Evolutionary conservation across 495 filamentous ascomycete genomes (phyloP).

Genomic region (Podospora conica): DNA sequence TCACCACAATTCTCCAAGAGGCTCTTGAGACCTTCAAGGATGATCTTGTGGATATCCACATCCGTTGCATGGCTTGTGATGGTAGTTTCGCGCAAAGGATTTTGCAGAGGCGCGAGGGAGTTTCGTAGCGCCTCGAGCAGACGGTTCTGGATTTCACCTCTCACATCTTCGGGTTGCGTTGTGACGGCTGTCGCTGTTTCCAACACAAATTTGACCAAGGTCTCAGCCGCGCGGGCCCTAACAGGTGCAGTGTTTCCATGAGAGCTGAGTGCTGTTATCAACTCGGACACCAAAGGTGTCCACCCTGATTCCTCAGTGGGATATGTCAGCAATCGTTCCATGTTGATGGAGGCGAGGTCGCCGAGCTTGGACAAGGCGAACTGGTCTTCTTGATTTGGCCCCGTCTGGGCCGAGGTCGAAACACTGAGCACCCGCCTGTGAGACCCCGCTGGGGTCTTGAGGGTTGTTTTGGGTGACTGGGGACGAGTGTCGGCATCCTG

Average conservation of each 20-base stretch:
- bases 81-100: conserved; percentile 39
- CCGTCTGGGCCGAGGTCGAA: conserved; percentile 46
- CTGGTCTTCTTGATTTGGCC: conserved; percentile 56
- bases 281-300: conserved; percentile 60
- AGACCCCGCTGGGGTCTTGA: conserved; percentile 30
- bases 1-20: conserved; percentile 89
- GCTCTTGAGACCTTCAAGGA: conserved; percentile 71
- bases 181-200: conserved; percentile 51
- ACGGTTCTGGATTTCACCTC: conserved; percentile 58
- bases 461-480: conserved; percentile 27
- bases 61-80: conserved; percentile 55
- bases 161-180: conserved; percentile 41
- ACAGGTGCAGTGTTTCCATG: conserved; percentile 50
- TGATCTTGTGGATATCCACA: conserved; percentile 73
- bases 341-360: conserved; percentile 71
- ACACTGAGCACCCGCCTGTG: conserved; percentile 59
- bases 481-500: conserved; percentile 30
- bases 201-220: conserved; percentile 67
- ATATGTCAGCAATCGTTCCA: conserved; percentile 62
- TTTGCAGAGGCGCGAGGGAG: conserved; percentile 44
- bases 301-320: conserved; percentile 63
- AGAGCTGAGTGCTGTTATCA: conserved; percentile 60
- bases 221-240: conserved; percentile 64
- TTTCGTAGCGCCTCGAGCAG: conserved; percentile 62
- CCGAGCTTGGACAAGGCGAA: conserved; percentile 81